These are phyloP conservation scores for Microsporum canis DNA, from an alignment of 2,329 filamentous ascomycete genomes.

Conservation along the genomic window DNA sequence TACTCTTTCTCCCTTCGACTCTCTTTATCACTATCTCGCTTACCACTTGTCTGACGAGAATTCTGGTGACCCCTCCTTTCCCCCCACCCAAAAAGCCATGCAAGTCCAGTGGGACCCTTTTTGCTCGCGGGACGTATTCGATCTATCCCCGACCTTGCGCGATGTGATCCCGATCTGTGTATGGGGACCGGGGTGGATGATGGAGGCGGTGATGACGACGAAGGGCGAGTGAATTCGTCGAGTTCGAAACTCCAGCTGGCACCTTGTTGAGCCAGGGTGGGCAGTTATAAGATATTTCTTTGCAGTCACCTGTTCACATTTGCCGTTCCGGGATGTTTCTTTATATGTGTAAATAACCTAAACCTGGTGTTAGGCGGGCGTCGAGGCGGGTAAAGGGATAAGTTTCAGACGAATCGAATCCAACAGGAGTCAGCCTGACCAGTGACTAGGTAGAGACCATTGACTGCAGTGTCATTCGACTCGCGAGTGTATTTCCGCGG, in stretches of 20 bases:
- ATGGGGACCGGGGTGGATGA: neutral
- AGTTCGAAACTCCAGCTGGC: conserved; percentile 13
- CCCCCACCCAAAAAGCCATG: conserved; percentile 3
- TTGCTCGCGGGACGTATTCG: neutral
- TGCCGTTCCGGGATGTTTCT: neutral
- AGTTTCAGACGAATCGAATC: conserved; percentile 1
- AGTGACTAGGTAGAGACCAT: neutral
- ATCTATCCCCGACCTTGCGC: neutral
- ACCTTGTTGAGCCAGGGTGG: conserved; percentile 11
- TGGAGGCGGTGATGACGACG: neutral
- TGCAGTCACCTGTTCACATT: neutral
- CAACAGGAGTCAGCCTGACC: neutral
- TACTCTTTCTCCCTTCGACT: neutral
- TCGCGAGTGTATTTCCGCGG: neutral
- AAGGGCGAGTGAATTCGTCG: conserved; percentile 12
- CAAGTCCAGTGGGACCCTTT: neutral
- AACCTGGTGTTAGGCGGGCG: neutral
- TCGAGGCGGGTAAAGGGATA: neutral
- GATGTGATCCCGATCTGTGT: neutral
- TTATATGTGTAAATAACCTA: neutral
- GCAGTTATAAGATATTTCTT: neutral
- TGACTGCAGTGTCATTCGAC: neutral
- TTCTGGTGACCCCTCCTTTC: neutral
- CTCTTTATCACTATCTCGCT: neutral
- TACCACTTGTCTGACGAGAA: neutral